These are phyloP conservation scores for Pelargonium australe DNA, from an alignment of 441 rosid species.

Conservation along the genomic window DNA sequence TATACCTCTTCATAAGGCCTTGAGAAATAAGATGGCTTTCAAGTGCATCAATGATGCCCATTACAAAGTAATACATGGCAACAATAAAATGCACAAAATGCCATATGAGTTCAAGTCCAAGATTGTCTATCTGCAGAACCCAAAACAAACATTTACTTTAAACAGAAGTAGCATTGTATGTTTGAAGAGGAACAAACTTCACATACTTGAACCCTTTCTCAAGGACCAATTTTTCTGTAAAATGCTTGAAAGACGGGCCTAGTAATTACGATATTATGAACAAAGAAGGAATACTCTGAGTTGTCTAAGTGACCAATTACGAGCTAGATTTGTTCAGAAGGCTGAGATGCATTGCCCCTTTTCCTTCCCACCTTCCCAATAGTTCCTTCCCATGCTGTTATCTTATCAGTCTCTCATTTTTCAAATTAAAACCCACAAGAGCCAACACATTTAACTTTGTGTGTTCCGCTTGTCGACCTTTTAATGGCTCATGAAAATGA, in stretches of 20 bases:
- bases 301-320: neutral
- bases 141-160: conserved; percentile 19
- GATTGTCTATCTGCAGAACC: conserved; percentile 39
- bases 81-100: conserved; percentile 51
- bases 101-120: conserved; percentile 47
- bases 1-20: conserved; percentile 43
- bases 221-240: neutral
- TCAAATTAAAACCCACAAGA: too few relatives aligned
- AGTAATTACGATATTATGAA: neutral
- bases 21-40: conserved; percentile 56
- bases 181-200: neutral
- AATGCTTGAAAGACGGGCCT: neutral
- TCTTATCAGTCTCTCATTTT: too few relatives aligned
- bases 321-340: neutral
- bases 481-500: too few relatives aligned
- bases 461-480: too few relatives aligned
- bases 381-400: too few relatives aligned
- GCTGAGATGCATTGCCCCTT: neutral
- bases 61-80: conserved; percentile 39
- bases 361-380: neutral
- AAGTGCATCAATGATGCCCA: conserved; percentile 27
- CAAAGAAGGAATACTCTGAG: neutral
- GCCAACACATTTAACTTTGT: too few relatives aligned
- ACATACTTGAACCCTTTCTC: neutral
- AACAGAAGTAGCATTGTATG: neutral